Evolutionary conservation across 805 yeast genomes (phyloP), one percentile per base, ranked within the genome.

Genomic region (Nadsonia fulvescens): DNA sequence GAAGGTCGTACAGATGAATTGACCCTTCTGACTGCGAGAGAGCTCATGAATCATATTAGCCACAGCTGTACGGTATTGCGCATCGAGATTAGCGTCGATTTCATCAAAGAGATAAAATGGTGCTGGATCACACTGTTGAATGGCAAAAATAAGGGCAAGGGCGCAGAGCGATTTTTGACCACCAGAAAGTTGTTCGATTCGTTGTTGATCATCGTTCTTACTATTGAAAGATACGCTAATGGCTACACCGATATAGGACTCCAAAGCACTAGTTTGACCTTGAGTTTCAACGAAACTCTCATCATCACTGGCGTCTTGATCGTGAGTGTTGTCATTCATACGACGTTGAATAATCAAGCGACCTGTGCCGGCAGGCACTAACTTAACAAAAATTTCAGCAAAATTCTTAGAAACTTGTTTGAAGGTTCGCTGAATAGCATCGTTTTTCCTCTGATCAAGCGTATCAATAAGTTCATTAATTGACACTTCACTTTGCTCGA

Each of bases 141-240:
- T 79, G 4, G 98, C 95, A 31, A 89, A 60, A 37, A 89, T 83
- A 26, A 89, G 61, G 0, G 96, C 83, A 38, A 89, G 70, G 1
- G 98, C 96, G 56, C 96, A 83, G n/a, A 89, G 56, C 0, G 95
- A 77, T 46, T 86, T 86, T 44, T 89, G 98, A 7, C 98, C 98
- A 20, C 98, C 98, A 1, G 94, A 79, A 10, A 89, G 57, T 45
- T 83, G 95, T 45, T 81, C 93, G 30, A 86, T 73, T 34, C 77
- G 61, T 33, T 74, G 76, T 46, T 79, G 93, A 37, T 82, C 94
- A 43, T 83, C 76, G 14, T 63, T 60, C 42, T 72, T 72, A 6
- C 91, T 74, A 45, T 81, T 86, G 58, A 86, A 86, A 0, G 94
- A 78, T 3, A 83, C 95, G 6, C 73, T 60, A 29, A 89, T 78